Conservation (phyloP, 148 eudicot species). For the Cornus florida region DNA sequence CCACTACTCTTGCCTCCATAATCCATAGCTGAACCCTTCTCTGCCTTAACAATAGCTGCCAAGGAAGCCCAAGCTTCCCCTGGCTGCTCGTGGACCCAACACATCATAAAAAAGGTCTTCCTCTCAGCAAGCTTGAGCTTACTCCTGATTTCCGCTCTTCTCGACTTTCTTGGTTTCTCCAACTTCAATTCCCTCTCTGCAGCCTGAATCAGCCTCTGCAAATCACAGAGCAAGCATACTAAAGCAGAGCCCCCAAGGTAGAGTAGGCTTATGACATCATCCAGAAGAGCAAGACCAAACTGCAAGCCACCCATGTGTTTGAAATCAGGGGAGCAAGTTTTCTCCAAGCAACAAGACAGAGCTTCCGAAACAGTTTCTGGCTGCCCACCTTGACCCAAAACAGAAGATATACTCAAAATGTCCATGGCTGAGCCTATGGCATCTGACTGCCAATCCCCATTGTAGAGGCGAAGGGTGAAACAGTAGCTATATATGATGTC, state of each 20-base stretch:
- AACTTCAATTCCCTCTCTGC: constrained; percentile 57
- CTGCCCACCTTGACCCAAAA: constrained; percentile 56
- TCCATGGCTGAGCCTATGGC: constrained; percentile 56
- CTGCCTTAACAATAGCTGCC: neutral
- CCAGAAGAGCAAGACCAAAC: constrained; percentile 66
- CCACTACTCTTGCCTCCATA: neutral
- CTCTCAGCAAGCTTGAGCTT: constrained; percentile 68
- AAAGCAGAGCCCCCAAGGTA: constrained; percentile 60
- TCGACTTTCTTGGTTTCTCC: constrained; percentile 40
- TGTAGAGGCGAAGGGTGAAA: constrained; percentile 84
- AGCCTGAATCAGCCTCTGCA: constrained; percentile 52
- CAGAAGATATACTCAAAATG: constrained; percentile 61
- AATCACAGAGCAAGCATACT: constrained; percentile 67
- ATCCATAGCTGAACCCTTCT: neutral
- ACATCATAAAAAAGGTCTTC: constrained; percentile 75
- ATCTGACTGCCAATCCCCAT: constrained; percentile 91
- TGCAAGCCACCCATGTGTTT: constrained; percentile 73
- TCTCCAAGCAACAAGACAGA: constrained; percentile 65
- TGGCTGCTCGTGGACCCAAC: constrained; percentile 88
- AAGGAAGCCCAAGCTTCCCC: constrained; percentile 25
- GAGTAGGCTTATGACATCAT: constrained; percentile 51
- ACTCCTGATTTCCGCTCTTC: constrained; percentile 40
- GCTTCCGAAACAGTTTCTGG: constrained; percentile 73
- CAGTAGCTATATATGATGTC: constrained; percentile 82
- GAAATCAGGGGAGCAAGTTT: constrained; percentile 78